A percentile compares a stretch with the other conserved stretches of the same genome.
These are phyloP conservation scores for Cardamine resedifolia DNA, from an alignment of 345 rosid species.

Conservation along the genomic window DNA sequence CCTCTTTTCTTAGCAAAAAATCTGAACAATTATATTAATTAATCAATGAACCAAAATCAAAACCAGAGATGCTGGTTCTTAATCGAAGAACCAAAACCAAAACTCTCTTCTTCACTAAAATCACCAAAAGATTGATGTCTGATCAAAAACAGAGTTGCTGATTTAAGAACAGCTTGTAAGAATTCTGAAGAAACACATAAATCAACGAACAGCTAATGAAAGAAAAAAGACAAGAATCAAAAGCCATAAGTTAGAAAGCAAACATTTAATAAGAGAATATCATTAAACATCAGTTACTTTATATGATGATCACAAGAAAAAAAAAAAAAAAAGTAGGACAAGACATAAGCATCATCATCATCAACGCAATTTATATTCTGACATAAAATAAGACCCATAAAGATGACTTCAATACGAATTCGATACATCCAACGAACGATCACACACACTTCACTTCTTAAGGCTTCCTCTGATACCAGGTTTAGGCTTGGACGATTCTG, in stretches of 20 bases:
- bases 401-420: not conserved
- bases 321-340: not conserved
- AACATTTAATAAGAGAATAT: constrained; percentile 14
- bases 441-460: constrained; percentile 45
- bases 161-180: not conserved
- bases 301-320: constrained; percentile 22
- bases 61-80: too few relatives aligned
- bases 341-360: constrained; percentile 20
- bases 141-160: not conserved
- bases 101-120: not conserved
- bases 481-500: constrained; percentile 45
- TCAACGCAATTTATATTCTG: constrained; percentile 13
- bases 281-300: not conserved
- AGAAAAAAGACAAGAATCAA: not conserved
- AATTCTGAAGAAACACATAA: not conserved
- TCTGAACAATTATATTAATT: not conserved
- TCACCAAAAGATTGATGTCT: not conserved
- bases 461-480: constrained; percentile 62
- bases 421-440: not conserved
- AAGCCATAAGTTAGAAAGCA: constrained; percentile 8
- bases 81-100: not conserved
- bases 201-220: not conserved
- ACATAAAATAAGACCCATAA: constrained; percentile 20
- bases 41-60: too few relatives aligned
- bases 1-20: not conserved